Conservation (phyloP, 2,329 filamentous ascomycete genomes). For the Claviceps quebecensis region DNA sequence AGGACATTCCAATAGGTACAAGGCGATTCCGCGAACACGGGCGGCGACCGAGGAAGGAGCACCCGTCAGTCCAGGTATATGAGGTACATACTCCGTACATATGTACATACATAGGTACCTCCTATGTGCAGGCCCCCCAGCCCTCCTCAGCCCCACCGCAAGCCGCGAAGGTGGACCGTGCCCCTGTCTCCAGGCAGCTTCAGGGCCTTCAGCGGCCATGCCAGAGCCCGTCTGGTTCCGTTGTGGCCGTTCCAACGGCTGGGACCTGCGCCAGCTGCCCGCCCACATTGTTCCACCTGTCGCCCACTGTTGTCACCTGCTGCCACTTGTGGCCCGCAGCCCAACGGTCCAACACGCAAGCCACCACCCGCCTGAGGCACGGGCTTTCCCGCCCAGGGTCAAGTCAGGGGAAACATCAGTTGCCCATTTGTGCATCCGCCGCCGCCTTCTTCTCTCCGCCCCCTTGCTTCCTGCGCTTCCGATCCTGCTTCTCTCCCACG, state of each 20-base stretch:
- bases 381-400: no score
- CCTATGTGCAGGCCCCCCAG: not conserved
- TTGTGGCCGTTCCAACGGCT: not conserved
- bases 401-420: no score
- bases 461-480: not conserved
- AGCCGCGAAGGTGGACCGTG: not conserved
- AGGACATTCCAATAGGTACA: no score
- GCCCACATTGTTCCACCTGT: not conserved
- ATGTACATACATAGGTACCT: no score
- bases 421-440: not conserved
- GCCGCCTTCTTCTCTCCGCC: not conserved
- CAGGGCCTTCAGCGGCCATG: not conserved
- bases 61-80: not conserved
- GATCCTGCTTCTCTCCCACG: not conserved
- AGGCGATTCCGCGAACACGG: not conserved
- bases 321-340: no score
- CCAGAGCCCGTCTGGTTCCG: not conserved
- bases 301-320: no score
- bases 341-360: no score
- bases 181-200: not conserved
- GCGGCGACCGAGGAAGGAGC: not conserved
- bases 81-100: no score
- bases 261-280: not conserved
- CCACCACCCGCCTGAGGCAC: no score
- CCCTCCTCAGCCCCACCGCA: not conserved